Conservation (phyloP, 2,329 filamentous ascomycete species). For the Coniochaeta prunicola region DNA sequence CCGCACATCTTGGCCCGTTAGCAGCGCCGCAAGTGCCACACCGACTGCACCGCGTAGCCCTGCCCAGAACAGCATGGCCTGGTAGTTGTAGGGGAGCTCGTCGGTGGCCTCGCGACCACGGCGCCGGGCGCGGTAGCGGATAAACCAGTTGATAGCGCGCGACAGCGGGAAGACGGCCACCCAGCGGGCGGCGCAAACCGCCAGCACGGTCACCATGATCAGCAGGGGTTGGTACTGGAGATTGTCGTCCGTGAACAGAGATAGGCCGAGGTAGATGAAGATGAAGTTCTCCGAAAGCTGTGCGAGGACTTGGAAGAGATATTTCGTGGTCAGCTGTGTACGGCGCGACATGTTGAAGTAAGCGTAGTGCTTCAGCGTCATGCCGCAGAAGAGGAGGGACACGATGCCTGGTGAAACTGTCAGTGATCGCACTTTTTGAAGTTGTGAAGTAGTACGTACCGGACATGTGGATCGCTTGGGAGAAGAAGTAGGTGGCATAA, state of each 20-base stretch:
- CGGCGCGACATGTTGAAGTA: conserved; percentile 99
- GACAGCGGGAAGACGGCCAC: conserved; percentile 92
- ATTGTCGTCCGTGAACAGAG: conserved; percentile 84
- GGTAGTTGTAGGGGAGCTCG: conserved; percentile 89
- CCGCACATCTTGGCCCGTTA: conserved; percentile 73
- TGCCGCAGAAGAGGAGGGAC: conserved; percentile 92
- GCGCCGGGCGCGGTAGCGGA: conserved; percentile 74
- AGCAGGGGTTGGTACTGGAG: conserved; percentile 90
- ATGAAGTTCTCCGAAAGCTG: conserved; percentile 99
- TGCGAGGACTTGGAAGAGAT: conserved; percentile 88
- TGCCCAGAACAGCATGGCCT: conserved; percentile 99
- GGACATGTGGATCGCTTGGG: conserved; percentile 91
- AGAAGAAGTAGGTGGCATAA: conserved; percentile 96
- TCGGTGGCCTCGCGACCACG: conserved; percentile 69
- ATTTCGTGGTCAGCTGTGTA: conserved; percentile 96
- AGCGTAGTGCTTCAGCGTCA: conserved; percentile 96
- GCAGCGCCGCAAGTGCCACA: conserved; percentile 83
- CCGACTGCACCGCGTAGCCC: conserved; percentile 92
- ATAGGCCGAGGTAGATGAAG: conserved; percentile 95
- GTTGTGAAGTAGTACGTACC: conserved; percentile 48
- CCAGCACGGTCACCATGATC: conserved; percentile 85
- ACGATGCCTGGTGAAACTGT: conserved; percentile 64
- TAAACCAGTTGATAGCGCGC: conserved; percentile 83
- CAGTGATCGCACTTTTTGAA: conserved; percentile 9
- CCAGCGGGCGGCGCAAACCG: conserved; percentile 89